A percentile compares a stretch with the other conserved stretches of the same genome.
phyloP scores from a whole-genome alignment of 495 filamentous ascomycete species.

The Podospora pseudoanserina region DNA sequence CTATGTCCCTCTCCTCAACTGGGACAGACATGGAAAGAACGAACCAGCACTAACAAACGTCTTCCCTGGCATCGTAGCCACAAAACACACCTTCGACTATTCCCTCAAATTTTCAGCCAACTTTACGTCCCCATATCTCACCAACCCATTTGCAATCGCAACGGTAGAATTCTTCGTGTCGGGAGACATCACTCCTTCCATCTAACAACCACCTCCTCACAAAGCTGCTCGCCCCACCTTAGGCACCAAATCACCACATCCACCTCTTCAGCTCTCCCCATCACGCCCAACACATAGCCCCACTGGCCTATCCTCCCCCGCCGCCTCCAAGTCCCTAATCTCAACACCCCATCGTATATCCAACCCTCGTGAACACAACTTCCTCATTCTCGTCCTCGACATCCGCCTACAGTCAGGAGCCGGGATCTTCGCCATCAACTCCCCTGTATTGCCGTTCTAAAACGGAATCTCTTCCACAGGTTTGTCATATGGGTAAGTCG shows the following conservation, averaged over 20 bases:
- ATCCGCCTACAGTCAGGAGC: not conserved
- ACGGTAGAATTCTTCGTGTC: not conserved
- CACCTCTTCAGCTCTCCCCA: not conserved
- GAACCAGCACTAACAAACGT: not conserved
- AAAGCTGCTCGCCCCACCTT: constrained; percentile 4
- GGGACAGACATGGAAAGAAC: not conserved
- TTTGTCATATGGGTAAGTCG: constrained; percentile 4
- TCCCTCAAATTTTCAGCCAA: not conserved
- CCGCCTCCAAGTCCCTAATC: not conserved
- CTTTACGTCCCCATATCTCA: constrained; percentile 8
- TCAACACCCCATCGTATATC: constrained; percentile 6
- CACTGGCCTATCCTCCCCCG: not conserved
- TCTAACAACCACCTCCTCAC: constrained; percentile 10
- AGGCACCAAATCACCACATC: constrained; percentile 10
- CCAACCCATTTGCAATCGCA: constrained; percentile 1
- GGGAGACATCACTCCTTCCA: not conserved
- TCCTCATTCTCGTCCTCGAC: constrained; percentile 7
- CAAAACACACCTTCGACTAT: not conserved
- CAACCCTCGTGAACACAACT: constrained; percentile 1
- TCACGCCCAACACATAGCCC: constrained; percentile 3
- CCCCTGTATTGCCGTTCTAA: constrained; percentile 11
- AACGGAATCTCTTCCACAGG: constrained; percentile 9
- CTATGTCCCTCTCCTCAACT: no score
- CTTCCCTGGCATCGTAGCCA: not conserved
- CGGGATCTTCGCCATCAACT: not conserved